Base-by-base conservation (phyloP, 768 basidiomycete genomes). In the Lyophyllum decastes region DNA sequence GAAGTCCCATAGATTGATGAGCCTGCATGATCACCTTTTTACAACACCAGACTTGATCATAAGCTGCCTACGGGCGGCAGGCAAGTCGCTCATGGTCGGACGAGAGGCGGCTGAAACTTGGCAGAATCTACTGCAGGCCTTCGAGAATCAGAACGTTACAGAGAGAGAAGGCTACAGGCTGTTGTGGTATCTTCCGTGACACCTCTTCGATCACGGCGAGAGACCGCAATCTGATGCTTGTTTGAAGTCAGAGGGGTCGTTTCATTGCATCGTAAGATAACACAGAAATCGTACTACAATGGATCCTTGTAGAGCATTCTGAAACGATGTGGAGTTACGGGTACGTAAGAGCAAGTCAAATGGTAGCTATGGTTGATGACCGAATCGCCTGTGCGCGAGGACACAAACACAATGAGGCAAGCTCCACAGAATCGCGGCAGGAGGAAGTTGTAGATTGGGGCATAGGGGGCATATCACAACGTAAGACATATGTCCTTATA, bases 1-100 rank as follows among this genome's bases (percentile, higher is more conserved):
- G 38, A 50, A 45, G 40, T 40, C 63, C 43, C 48, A 61, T 60
- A 55, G 59, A 47, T n/a, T 17, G 45, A 54, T 27, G 27, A 27
- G n/a, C 22, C 62, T 75, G 64, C 63, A 27, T 25, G n/a, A 25
- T 58, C 33, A 92, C 92, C 92, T 79, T 69, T 79, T 82, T 47
- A 84, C 82, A 40, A 77, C 82, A 26, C 85, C 85, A 5, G 85
- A 65, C 75, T 91, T 92, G 78, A 93, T 94, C 72, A 84, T 89
- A 60, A 94, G 82, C 64, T 92, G 89, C 52, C 83, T 82, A 50
- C 79, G 79, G 49, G 85, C 66, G 26, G 81, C 73, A 49, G 76
- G 72, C 34, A 72, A 64, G 61, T 86, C 82, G 65, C 72, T 81
- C 82, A 85, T 85, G 34, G 57, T 71, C 12, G 49, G 47, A 44